These are phyloP conservation scores for Lenwebbia sp. DNA, from an alignment of 345 rosid genomes.

Conservation along the genomic window DNA sequence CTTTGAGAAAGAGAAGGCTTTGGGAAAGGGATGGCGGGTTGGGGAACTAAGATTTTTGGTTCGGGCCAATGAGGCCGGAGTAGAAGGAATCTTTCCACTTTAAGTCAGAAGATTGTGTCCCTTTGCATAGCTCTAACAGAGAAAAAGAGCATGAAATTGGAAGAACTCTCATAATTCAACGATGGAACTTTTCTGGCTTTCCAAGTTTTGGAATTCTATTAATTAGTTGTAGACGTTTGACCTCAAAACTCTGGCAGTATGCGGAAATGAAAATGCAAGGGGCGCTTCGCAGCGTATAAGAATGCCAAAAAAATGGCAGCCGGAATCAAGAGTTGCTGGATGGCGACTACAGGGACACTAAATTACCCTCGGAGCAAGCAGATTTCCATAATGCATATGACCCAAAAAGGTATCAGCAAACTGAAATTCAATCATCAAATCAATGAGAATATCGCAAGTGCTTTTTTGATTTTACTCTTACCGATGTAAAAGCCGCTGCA, in stretches of 20 bases:
- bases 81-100: background rate
- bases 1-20: background rate
- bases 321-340: background rate
- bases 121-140: background rate
- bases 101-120: background rate
- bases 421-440: background rate
- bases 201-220: background rate
- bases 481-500: background rate
- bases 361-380: background rate
- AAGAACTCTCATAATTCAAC: background rate
- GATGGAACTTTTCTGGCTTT: background rate
- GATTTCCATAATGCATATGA: background rate
- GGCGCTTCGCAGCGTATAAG: background rate
- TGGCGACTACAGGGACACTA: background rate
- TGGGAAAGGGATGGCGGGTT: background rate
- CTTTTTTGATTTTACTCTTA: background rate
- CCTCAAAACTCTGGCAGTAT: background rate
- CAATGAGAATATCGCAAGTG: background rate
- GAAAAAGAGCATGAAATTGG: background rate
- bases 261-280: background rate
- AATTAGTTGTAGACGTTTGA: background rate
- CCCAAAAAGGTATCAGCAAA: background rate
- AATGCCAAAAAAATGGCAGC: background rate
- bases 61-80: background rate
- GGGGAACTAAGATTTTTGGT: background rate